A percentile compares a stretch with the other conserved stretches of the same genome.
These are phyloP conservation scores for Chlamydomonas urium DNA, from an alignment of 139 green algal genomes.

Conservation along the genomic window DNA sequence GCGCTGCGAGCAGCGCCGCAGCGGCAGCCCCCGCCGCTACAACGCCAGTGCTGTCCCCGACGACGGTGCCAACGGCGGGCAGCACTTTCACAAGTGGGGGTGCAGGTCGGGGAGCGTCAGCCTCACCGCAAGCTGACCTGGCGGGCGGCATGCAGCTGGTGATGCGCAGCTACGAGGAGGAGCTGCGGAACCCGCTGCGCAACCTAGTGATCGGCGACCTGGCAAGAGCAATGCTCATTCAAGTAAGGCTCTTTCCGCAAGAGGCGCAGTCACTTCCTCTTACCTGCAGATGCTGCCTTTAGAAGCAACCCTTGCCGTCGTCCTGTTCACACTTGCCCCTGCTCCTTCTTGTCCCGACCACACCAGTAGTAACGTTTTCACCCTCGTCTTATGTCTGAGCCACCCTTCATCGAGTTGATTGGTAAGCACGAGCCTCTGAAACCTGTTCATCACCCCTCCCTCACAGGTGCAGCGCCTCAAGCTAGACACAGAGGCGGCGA, in stretches of 20 bases:
- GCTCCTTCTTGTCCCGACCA: not conserved
- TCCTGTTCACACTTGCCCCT: not conserved
- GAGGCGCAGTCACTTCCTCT: not conserved
- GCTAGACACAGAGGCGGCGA: conserved; percentile 82
- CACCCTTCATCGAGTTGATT: too few relatives aligned
- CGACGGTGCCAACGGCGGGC: not conserved
- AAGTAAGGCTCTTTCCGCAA: conserved; percentile 42
- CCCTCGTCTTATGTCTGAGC: too few relatives aligned
- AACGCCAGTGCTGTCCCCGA: not conserved
- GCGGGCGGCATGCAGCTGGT: conserved; percentile 63
- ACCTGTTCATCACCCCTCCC: not conserved
- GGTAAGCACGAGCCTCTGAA: not conserved
- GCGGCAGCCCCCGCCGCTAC: conserved; percentile 10
- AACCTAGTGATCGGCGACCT: conserved; percentile 78
- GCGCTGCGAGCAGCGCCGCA: not conserved
- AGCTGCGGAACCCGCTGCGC: conserved; percentile 71
- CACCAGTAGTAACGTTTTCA: too few relatives aligned
- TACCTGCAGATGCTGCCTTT: not conserved
- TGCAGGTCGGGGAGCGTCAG: not conserved
- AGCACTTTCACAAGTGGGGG: conserved; percentile 9
- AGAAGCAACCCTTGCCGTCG: not conserved
- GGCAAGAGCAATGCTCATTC: conserved; percentile 79
- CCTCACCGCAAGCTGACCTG: not conserved
- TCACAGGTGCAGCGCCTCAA: conserved; percentile 87
- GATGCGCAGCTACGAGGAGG: conserved; percentile 76